These are phyloP conservation scores for Deinandra increscens DNA, from an alignment of 129 eudicot genomes.

Conservation along the genomic window DNA sequence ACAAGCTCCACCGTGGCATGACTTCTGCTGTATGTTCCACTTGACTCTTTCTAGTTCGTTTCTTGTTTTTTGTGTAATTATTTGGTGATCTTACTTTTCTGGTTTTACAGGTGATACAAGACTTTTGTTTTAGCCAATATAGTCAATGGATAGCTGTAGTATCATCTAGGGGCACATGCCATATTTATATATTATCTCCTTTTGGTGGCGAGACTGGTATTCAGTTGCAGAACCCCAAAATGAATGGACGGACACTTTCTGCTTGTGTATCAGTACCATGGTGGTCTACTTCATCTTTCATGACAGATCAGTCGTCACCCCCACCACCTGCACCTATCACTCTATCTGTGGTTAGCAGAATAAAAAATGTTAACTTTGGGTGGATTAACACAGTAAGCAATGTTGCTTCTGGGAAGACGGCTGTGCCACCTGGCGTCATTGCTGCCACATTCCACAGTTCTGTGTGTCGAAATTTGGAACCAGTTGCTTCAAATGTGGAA, in stretches of 20 bases:
- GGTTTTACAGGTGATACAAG: constrained; percentile 82
- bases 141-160: constrained; percentile 92
- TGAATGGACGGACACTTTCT: constrained; percentile 38
- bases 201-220: constrained; percentile 84
- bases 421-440: constrained; percentile 73
- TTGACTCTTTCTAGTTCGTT: constrained; percentile 1
- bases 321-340: constrained; percentile 72
- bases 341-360: constrained; percentile 79
- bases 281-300: constrained; percentile 86
- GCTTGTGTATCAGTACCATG: constrained; percentile 66
- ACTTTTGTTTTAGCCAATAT: constrained; percentile 81
- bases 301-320: constrained; percentile 47
- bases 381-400: constrained; percentile 85
- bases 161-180: constrained; percentile 95
- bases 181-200: constrained; percentile 76
- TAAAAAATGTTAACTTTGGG: constrained; percentile 68
- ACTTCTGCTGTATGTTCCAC: constrained; percentile 78
- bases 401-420: constrained; percentile 81
- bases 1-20: constrained; percentile 93
- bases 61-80: constrained; percentile 3
- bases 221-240: constrained; percentile 50
- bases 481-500: constrained; percentile 29
- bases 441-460: constrained; percentile 79
- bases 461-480: constrained; percentile 27
- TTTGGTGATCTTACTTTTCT: neutral